phyloP scores from a whole-genome alignment of 331 rosid genomes.

The Quercus lobata region DNA sequence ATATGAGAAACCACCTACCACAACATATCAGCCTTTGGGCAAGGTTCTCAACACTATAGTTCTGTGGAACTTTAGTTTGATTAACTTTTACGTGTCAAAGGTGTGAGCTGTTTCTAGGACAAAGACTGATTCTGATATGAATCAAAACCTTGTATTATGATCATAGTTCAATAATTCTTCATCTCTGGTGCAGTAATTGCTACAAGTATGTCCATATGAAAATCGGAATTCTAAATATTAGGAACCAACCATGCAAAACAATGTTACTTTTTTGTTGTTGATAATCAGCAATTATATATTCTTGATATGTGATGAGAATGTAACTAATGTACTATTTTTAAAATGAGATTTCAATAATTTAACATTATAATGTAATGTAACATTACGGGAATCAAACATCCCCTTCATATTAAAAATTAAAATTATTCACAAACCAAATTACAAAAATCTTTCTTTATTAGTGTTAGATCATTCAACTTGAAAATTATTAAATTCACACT shows the following conservation, averaged over 20 bases:
- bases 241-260: neutral
- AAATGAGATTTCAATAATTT: too few species aligned
- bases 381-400: too few species aligned
- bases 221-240: neutral
- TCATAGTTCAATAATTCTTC: neutral
- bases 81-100: neutral
- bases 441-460: too few species aligned
- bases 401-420: too few species aligned
- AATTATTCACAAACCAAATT: too few species aligned
- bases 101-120: neutral
- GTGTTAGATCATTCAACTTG: too few species aligned
- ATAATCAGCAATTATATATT: too few species aligned
- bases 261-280: too few species aligned
- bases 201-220: neutral
- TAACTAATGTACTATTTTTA: too few species aligned
- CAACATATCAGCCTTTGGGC: conserved; percentile 40
- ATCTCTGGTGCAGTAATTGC: neutral
- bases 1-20: conserved; percentile 16
- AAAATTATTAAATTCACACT: too few species aligned
- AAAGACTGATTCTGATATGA: neutral
- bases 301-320: too few species aligned
- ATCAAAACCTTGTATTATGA: neutral
- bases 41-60: conserved; percentile 55
- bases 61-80: neutral
- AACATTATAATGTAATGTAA: too few species aligned